Conservation (phyloP, 2,329 filamentous ascomycete genomes). For the Fonsecaea nubica region DNA sequence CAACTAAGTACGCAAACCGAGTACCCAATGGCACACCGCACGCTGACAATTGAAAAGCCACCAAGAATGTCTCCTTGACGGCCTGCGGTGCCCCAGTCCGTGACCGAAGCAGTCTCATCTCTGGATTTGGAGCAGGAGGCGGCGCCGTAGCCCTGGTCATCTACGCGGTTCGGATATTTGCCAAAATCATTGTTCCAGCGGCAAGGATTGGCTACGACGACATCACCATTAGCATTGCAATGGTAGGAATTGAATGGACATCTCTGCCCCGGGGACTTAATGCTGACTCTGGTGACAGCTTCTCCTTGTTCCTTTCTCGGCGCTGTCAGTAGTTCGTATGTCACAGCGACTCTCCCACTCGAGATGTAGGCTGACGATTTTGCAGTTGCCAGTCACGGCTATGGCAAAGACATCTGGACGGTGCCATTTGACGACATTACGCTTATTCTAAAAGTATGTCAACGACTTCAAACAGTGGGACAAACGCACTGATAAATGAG, state of each 20-base stretch:
- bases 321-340: constrained; percentile 42
- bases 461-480: constrained; percentile 16
- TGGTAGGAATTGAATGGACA: constrained; percentile 35
- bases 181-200: constrained; percentile 46
- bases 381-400: constrained; percentile 43
- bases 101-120: constrained; percentile 45
- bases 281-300: constrained; percentile 27
- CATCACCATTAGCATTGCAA: constrained; percentile 46
- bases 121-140: constrained; percentile 46
- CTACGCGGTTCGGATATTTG: constrained; percentile 47
- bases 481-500: constrained; percentile 39
- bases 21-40: no score
- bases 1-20: constrained; percentile 49
- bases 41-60: constrained; percentile 41
- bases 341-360: not conserved
- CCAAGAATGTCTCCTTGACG: constrained; percentile 52
- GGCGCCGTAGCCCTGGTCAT: constrained; percentile 46
- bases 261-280: not conserved
- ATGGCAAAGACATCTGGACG: constrained; percentile 56
- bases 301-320: constrained; percentile 41
- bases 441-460: constrained; percentile 47
- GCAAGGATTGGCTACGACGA: constrained; percentile 52
- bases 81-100: constrained; percentile 50
- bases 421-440: constrained; percentile 53
- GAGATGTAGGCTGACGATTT: not conserved